These are phyloP conservation scores for Colletotrichum abscissum DNA, from an alignment of 2,329 filamentous ascomycete genomes.

Conservation along the genomic window DNA sequence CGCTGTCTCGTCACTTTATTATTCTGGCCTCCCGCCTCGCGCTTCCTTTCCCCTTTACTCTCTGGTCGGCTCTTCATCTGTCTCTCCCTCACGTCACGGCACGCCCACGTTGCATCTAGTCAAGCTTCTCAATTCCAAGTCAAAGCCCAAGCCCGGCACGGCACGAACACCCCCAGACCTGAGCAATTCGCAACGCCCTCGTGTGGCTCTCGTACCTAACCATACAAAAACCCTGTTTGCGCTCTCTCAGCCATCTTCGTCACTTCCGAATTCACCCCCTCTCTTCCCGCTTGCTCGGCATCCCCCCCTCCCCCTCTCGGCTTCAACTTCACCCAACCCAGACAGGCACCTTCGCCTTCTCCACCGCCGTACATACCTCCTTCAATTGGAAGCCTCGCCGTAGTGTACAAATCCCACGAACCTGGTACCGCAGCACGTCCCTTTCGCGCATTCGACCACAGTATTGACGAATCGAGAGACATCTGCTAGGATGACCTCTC, in stretches of 20 bases:
- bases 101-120: neutral
- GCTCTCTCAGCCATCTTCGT: constrained; percentile 25
- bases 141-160: neutral
- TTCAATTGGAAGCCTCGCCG: constrained; percentile 3
- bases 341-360: neutral
- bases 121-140: neutral
- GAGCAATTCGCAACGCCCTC: constrained; percentile 2
- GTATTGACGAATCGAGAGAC: neutral
- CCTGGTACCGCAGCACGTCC: neutral
- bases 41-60: constrained; percentile 12
- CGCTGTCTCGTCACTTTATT: neutral
- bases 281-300: constrained; percentile 1
- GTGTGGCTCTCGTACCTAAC: neutral
- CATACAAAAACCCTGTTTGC: constrained; percentile 20
- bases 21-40: neutral
- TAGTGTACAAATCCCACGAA: neutral
- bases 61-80: neutral
- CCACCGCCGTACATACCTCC: neutral
- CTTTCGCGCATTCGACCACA: neutral
- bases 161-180: neutral
- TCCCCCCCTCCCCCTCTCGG: neutral
- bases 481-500: constrained; percentile 43
- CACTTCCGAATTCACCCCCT: neutral
- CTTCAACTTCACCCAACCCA: neutral
- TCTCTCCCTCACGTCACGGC: constrained; percentile 13